Conservation (phyloP, 2,329 filamentous ascomycete species). For the Samsoniella hepiali region DNA sequence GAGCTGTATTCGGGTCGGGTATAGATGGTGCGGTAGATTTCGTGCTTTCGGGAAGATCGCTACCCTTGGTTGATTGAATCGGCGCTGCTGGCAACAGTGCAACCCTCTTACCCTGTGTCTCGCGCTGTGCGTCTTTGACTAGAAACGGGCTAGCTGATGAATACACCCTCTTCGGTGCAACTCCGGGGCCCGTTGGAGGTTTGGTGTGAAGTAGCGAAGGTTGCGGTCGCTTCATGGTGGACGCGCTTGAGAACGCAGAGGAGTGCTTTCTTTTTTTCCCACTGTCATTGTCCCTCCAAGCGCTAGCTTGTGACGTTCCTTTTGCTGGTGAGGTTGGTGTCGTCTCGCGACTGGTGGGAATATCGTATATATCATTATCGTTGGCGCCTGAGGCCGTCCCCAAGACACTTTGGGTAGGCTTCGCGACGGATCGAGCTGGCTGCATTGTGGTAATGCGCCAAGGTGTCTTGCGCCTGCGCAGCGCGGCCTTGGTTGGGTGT, state of each 20-base stretch:
- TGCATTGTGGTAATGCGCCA: not conserved
- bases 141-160: not conserved
- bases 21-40: not conserved
- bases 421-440: not conserved
- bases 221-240: slow-evolving; percentile 1
- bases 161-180: not conserved
- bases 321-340: slow-evolving; percentile 2
- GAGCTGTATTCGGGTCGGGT: not conserved
- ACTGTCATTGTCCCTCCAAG: not conserved
- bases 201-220: not conserved
- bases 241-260: not conserved
- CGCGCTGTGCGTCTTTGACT: not conserved
- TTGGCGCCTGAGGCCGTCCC: not conserved
- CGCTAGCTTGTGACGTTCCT: not conserved
- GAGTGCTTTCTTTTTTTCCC: slow-evolving; percentile 16
- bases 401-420: not conserved
- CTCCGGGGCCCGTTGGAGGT: not conserved
- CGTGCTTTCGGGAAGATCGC: not conserved
- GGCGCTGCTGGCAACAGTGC: slow-evolving; percentile 5
- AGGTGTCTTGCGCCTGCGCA: not conserved
- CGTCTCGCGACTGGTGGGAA: slow-evolving; percentile 12
- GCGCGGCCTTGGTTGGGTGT: not conserved
- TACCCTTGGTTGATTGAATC: not conserved
- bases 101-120: not conserved
- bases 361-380: slow-evolving; percentile 18